Base-by-base conservation (phyloP, 495 filamentous ascomycete genomes). In the Penicillium paxilli region DNA sequence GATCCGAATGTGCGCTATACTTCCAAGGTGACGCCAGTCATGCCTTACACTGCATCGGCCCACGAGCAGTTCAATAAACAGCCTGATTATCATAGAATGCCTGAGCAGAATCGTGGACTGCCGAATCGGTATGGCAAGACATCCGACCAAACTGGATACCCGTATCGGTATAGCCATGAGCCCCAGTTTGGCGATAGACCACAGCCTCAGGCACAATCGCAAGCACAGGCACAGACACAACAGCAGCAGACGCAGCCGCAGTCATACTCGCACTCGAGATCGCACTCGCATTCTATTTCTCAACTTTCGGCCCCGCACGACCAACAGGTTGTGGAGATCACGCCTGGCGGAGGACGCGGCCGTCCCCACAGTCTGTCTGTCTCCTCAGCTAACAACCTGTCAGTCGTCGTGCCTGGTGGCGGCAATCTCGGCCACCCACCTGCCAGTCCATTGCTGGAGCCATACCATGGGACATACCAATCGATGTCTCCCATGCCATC, bases 401-500 rank as follows among this genome's bases (percentile, higher is more conserved):
- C 64, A 1, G 72, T 72, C 19, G 63, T 45, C 10, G 63, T 59
- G 10, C 52, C 51, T 32, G 35, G 33, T 14, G 17, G 47, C 12
- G 17, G 47, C 12, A 59, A 66, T 45, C 52, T 59, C 7, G 75
- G 72, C 41, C 68, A 69, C 35, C 81, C 88, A 9, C 89, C 90
- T 2, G 82, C 86, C 8, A 94, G 89, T 52, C 94, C 94, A 0
- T 77, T 97, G 16, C 80, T 96, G 11, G 94, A 97, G 70, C 87
- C 94, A 1, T 98, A 98, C 71, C 86, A 86, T 52, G 94, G 94
- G 6, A 96, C 92, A 1, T 98, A 95, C 64, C 94, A 98, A 69
- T 89, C 88, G 47, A 90, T 97, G 59, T 96, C 92, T 1, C 93
- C 94, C 2, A 94, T 96, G 90, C 92, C 92, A 0, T 91, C 89